phyloP scores from a whole-genome alignment of 2,329 filamentous ascomycete genomes.

The Trichoderma simmonsii region DNA sequence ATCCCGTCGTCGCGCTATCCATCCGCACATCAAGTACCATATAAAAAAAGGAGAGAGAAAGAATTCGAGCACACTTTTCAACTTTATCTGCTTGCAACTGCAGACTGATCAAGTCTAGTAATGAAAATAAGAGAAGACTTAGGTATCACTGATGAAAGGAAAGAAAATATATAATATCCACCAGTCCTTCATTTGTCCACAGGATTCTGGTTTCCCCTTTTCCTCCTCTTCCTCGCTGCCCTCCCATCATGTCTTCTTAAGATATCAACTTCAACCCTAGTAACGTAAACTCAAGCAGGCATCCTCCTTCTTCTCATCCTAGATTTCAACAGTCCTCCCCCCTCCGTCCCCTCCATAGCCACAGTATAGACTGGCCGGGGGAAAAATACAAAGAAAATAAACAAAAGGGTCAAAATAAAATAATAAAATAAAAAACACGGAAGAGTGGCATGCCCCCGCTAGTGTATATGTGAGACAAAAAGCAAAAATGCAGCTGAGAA shows the following conservation, averaged over 20 bases:
- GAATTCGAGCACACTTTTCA: not conserved
- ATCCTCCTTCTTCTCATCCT: not conserved
- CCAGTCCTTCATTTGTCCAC: conserved; percentile 3
- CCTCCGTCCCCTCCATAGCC: not conserved
- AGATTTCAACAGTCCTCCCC: not conserved
- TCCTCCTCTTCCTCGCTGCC: not conserved
- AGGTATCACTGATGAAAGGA: conserved; percentile 17
- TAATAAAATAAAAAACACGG: not conserved
- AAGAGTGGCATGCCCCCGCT: conserved; percentile 11
- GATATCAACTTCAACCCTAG: not conserved
- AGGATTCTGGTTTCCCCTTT: not conserved
- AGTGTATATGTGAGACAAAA: conserved; percentile 4
- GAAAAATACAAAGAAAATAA: not conserved
- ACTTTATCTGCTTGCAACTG: not conserved
- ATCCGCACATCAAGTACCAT: not conserved
- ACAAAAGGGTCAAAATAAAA: not conserved
- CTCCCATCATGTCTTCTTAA: not conserved
- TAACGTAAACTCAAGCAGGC: not conserved
- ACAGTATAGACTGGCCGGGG: not conserved
- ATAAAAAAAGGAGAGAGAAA: not conserved
- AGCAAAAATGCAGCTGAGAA: not conserved
- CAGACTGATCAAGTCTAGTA: not conserved
- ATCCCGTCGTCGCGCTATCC: not conserved
- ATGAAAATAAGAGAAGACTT: not conserved
- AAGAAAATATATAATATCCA: conserved; percentile 1